These are phyloP conservation scores for Saksenaea oblongispora DNA, from an alignment of 371 early-diverging fungal genomes.

Conservation along the genomic window DNA sequence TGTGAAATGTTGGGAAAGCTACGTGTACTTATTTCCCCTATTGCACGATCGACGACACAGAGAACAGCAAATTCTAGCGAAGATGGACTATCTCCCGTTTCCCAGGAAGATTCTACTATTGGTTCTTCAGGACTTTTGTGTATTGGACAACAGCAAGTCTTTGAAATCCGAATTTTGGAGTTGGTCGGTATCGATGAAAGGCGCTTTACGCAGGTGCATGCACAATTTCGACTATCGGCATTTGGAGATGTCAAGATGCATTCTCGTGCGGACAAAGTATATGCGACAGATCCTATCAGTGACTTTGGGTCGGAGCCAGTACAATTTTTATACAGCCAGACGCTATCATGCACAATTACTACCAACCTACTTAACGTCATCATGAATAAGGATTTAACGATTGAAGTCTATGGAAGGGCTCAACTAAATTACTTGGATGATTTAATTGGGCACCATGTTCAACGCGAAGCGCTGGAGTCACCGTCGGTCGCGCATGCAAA, in stretches of 20 bases:
- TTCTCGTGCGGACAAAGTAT: slow-evolving; percentile 51
- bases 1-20: slow-evolving; percentile 55
- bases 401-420: slow-evolving; percentile 69
- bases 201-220: slow-evolving; percentile 74
- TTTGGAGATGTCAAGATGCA: slow-evolving; percentile 51
- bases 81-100: neutral
- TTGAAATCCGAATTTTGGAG: slow-evolving; percentile 73
- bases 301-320: slow-evolving; percentile 52
- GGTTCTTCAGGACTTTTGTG: slow-evolving; percentile 9
- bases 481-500: neutral
- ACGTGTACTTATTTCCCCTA: slow-evolving; percentile 49
- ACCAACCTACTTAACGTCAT: slow-evolving; percentile 47
- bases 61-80: slow-evolving; percentile 18
- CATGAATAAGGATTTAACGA: slow-evolving; percentile 40
- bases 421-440: slow-evolving; percentile 40
- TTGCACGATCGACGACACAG: slow-evolving; percentile 37
- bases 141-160: slow-evolving; percentile 62
- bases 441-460: slow-evolving; percentile 13
- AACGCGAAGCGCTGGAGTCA: slow-evolving; percentile 5
- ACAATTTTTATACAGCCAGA: slow-evolving; percentile 65
- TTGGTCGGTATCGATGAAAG: slow-evolving; percentile 67
- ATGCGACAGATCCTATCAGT: slow-evolving; percentile 60
- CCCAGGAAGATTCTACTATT: neutral
- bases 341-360: slow-evolving; percentile 54
- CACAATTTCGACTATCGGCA: slow-evolving; percentile 72